Percentiles rank a stretch among this genome's conserved stretches.
phyloP scores from a whole-genome alignment of 768 basidiomycete species.

The Trametes meyenii region DNA sequence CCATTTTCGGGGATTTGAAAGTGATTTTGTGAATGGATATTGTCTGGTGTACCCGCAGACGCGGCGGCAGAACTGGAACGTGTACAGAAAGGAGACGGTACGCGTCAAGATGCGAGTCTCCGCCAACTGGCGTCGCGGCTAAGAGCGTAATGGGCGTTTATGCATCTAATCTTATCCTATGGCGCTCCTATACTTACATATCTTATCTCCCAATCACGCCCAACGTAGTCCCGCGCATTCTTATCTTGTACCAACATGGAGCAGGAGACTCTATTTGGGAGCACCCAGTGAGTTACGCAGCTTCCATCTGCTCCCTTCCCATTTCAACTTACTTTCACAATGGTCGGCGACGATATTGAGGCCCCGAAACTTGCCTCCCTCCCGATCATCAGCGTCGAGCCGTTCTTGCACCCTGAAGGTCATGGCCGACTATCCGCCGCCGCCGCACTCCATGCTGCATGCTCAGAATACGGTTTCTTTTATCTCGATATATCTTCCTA shows the following conservation, averaged over 20 bases:
- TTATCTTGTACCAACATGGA: neutral
- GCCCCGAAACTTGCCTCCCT: constrained; percentile 39
- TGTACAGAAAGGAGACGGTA: constrained; percentile 15
- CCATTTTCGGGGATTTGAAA: constrained; percentile 9
- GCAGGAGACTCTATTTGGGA: neutral
- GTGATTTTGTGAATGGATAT: neutral
- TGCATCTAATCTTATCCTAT: constrained; percentile 19
- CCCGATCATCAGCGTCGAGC: constrained; percentile 74
- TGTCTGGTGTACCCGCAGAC: neutral
- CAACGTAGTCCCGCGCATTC: neutral
- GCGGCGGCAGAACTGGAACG: constrained; percentile 3
- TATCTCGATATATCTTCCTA: constrained; percentile 75
- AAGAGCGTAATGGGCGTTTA: constrained; percentile 13
- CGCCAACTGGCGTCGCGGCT: constrained; percentile 6
- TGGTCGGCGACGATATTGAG: neutral
- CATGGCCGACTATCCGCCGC: constrained; percentile 47
- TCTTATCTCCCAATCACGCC: neutral
- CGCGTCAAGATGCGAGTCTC: constrained; percentile 20
- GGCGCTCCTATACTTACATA: neutral
- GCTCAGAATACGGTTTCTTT: constrained; percentile 85
- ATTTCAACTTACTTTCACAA: neutral
- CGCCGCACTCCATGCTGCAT: constrained; percentile 69
- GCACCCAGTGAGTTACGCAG: neutral
- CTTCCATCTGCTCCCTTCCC: neutral
- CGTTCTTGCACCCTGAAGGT: constrained; percentile 51